phyloP scores from a whole-genome alignment of 495 filamentous ascomycete species.

The Aspergillus campestris region DNA sequence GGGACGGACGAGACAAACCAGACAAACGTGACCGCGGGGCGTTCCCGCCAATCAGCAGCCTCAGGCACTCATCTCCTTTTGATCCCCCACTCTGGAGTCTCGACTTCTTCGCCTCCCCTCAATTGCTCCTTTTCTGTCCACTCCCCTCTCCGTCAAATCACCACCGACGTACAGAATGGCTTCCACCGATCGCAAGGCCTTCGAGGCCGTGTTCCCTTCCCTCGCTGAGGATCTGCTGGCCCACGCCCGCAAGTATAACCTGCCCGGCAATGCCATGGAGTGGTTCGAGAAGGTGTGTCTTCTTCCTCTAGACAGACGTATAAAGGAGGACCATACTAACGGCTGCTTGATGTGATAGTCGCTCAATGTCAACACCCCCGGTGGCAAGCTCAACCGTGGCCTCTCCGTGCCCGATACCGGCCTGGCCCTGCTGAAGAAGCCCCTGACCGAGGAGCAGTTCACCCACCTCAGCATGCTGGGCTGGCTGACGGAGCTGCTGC shows the following conservation, averaged over 20 bases:
- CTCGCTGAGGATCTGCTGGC: constrained; percentile 68
- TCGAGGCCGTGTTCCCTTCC: constrained; percentile 80
- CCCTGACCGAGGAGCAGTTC: constrained; percentile 71
- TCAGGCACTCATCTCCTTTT: too few relatives aligned
- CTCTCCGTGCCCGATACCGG: constrained; percentile 94
- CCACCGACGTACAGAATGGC: constrained; percentile 40
- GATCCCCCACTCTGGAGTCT: too few relatives aligned
- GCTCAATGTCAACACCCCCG: constrained; percentile 75
- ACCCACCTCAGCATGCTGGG: constrained; percentile 77
- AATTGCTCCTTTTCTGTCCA: background rate
- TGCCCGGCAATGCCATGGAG: constrained; percentile 71
- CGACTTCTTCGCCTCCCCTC: too few relatives aligned
- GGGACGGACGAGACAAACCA: constrained; percentile 15
- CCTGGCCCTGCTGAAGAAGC: constrained; percentile 63
- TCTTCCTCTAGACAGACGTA: too few relatives aligned
- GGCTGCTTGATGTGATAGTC: constrained; percentile 38
- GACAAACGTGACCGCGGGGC: constrained; percentile 19
- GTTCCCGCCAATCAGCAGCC: background rate
- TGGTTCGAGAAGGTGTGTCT: constrained; percentile 74
- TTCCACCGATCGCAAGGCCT: constrained; percentile 66
- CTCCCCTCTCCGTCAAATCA: constrained; percentile 3
- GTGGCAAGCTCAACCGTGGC: constrained; percentile 97
- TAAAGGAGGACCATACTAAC: background rate
- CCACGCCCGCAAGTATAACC: constrained; percentile 67
- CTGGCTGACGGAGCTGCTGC: constrained; percentile 95